Evolutionary conservation across 352 stramenopile species (phyloP).

Genomic region (Phytophthora kernoviae): DNA sequence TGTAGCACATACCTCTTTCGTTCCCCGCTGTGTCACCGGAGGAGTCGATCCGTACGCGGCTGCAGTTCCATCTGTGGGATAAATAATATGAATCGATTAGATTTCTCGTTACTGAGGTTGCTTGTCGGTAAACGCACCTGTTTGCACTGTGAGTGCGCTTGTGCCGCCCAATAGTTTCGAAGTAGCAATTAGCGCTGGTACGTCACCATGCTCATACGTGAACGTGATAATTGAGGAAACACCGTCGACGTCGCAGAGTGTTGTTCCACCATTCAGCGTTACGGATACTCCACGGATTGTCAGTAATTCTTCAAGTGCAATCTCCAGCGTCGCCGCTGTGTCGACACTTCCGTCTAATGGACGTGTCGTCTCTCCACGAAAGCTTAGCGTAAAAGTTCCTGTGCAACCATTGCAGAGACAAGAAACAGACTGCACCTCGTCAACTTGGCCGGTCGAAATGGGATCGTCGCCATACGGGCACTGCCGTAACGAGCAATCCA

Average conservation of each 20-base stretch:
- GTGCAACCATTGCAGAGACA: slow-evolving; percentile 67
- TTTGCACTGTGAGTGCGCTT: slow-evolving; percentile 41
- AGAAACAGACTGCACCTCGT: slow-evolving; percentile 82
- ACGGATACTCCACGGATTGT: slow-evolving; percentile 62
- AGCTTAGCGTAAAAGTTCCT: slow-evolving; percentile 68
- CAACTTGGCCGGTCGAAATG: slow-evolving; percentile 65
- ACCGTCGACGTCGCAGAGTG: slow-evolving; percentile 55
- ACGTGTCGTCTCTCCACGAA: slow-evolving; percentile 57
- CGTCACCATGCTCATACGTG: slow-evolving; percentile 65
- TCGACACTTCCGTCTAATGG: slow-evolving; percentile 45
- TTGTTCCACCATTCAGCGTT: slow-evolving; percentile 45
- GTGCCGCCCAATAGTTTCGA: slow-evolving; percentile 39
- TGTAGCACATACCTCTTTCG: slow-evolving; percentile 54
- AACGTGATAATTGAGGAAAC: slow-evolving; percentile 73
- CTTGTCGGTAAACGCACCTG: slow-evolving; percentile 19
- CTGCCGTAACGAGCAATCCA: slow-evolving; percentile 81
- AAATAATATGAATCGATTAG: neutral
- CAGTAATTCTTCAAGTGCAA: slow-evolving; percentile 50
- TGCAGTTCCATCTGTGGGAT: slow-evolving; percentile 31
- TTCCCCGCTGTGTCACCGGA: slow-evolving; percentile 45
- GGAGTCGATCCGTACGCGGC: slow-evolving; percentile 37
- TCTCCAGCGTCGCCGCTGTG: slow-evolving; percentile 47
- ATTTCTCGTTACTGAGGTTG: neutral
- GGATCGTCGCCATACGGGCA: slow-evolving; percentile 91
- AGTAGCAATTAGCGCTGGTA: slow-evolving; percentile 51